Percentiles rank a stretch among this genome's conserved stretches.
Conservation (phyloP, 176 grass and related monocot genomes). For the Triticum turgidum region DNA sequence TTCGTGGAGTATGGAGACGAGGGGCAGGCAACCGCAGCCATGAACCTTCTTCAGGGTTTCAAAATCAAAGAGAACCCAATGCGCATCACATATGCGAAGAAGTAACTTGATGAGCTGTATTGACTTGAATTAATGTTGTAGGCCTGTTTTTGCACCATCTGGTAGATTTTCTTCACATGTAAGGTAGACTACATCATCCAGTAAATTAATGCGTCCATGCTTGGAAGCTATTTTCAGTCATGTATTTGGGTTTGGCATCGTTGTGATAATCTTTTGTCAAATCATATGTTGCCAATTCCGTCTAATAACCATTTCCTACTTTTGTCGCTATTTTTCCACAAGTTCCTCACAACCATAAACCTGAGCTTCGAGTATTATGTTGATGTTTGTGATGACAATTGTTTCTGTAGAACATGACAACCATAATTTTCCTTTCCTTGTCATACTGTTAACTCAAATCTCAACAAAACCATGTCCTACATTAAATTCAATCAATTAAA, state of each 20-base stretch:
- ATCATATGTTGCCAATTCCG: not conserved
- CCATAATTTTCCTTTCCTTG: too few relatives aligned
- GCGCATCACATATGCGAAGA: slow-evolving; percentile 86
- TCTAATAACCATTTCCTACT: not conserved
- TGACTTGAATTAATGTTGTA: slow-evolving; percentile 35
- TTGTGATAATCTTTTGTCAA: not conserved
- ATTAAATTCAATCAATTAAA: too few relatives aligned
- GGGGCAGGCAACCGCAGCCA: slow-evolving; percentile 62
- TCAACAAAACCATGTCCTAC: too few relatives aligned
- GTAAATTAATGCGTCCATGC: not conserved
- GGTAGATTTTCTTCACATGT: slow-evolving; percentile 2
- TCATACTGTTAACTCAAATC: too few relatives aligned
- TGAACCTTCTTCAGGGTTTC: slow-evolving; percentile 70
- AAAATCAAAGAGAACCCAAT: slow-evolving; percentile 90
- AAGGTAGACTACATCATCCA: slow-evolving; percentile 25
- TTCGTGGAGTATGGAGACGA: slow-evolving; percentile 92
- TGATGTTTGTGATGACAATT: not conserved
- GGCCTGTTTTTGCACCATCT: not conserved
- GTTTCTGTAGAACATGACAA: not conserved
- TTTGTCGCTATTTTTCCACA: not conserved
- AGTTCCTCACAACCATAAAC: not conserved
- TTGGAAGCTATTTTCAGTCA: slow-evolving; percentile 3
- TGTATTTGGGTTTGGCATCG: not conserved
- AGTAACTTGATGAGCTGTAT: slow-evolving; percentile 38
- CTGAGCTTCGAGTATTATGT: not conserved